These are phyloP conservation scores for Vitis rupestris DNA, from an alignment of 164 flowering plant species.

Conservation along the genomic window DNA sequence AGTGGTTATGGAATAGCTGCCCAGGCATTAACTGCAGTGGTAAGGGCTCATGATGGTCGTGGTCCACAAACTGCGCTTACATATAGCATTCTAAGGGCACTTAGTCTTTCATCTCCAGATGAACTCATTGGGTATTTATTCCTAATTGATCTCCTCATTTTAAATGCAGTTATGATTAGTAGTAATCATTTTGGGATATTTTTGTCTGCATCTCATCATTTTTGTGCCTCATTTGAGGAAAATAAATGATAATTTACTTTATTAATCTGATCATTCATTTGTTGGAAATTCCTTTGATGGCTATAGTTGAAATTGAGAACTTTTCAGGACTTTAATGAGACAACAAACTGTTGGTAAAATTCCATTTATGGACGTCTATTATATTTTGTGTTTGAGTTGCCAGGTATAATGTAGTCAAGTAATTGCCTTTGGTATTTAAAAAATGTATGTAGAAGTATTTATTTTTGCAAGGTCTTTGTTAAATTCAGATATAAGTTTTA, in stretches of 20 bases:
- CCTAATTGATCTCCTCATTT: neutral
- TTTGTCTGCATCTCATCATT: too few species aligned
- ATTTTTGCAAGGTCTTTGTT: too few species aligned
- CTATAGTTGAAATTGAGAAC: neutral
- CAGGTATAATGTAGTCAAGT: too few species aligned
- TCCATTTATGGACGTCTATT: too few species aligned
- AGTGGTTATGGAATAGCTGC: slow-evolving; percentile 99
- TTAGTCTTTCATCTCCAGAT: slow-evolving; percentile 83
- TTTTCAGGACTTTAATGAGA: neutral
- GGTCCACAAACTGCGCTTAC: slow-evolving; percentile 81
- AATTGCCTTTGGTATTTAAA: too few species aligned
- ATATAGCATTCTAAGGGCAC: slow-evolving; percentile 42
- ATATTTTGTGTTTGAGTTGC: too few species aligned
- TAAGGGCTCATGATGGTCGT: slow-evolving; percentile 95
- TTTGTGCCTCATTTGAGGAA: too few species aligned
- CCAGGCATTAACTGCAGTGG: slow-evolving; percentile 80
- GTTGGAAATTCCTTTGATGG: neutral
- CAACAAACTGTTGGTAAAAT: too few species aligned
- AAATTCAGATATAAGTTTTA: too few species aligned
- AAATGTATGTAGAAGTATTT: too few species aligned
- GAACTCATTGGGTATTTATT: slow-evolving; percentile 81
- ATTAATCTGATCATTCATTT: neutral
- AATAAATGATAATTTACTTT: neutral
- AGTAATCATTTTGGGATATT: slow-evolving; percentile 4
- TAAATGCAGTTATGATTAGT: neutral